Conservation (phyloP, 2,329 filamentous ascomycete species). For the Trematosphaeria pertusa region DNA sequence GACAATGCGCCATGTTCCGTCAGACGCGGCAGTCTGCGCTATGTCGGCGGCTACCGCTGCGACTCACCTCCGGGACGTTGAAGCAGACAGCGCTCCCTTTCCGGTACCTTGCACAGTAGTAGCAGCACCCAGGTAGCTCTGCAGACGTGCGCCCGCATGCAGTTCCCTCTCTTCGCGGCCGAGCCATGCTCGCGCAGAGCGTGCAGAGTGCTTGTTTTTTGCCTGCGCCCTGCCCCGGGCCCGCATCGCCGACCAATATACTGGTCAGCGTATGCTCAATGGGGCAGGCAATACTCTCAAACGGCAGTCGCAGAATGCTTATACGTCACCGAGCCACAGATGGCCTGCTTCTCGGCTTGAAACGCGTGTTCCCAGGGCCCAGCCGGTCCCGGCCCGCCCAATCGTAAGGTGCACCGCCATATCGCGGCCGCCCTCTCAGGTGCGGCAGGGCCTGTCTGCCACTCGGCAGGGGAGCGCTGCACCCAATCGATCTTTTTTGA, state of each 20-base stretch:
- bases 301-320: neutral
- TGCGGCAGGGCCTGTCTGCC: neutral
- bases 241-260: constrained; percentile 31
- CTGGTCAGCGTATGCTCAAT: constrained; percentile 16
- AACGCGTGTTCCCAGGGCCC: constrained; percentile 8
- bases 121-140: too few species aligned
- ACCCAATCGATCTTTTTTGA: neutral
- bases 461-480: too few species aligned
- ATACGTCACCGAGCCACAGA: constrained; percentile 14
- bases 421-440: constrained; percentile 1
- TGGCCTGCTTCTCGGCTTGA: constrained; percentile 7
- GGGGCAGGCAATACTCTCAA: constrained; percentile 20
- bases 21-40: constrained; percentile 3
- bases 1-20: constrained; percentile 11
- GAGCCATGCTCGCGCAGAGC: too few species aligned
- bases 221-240: neutral
- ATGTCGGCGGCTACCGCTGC: neutral
- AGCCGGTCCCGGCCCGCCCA: constrained; percentile 4
- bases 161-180: constrained; percentile 18
- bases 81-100: too few species aligned
- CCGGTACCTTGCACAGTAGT: too few species aligned
- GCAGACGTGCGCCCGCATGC: constrained; percentile 17
- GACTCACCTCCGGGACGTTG: too few species aligned
- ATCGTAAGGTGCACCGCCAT: constrained; percentile 20
- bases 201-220: neutral